These are phyloP conservation scores for Colletotrichum eleusines DNA, from an alignment of 2,329 filamentous ascomycete species.

Conservation along the genomic window DNA sequence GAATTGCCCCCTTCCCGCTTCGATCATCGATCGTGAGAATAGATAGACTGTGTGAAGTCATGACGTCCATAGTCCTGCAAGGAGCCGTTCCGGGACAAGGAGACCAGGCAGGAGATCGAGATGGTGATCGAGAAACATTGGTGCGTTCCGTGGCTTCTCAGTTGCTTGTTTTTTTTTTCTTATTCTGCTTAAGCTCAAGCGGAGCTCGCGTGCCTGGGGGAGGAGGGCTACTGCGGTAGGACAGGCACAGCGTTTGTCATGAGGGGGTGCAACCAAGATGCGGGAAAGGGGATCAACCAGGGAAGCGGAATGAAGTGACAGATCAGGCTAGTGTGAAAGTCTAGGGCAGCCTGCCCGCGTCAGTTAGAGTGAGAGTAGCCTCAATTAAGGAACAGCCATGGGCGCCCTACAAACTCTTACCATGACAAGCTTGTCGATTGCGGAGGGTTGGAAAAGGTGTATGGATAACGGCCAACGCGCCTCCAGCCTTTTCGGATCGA, in stretches of 20 bases:
- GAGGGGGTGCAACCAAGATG: neutral
- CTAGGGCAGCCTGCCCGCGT: neutral
- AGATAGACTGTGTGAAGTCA: conserved; percentile 32
- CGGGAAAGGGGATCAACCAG: neutral
- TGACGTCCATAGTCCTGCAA: conserved; percentile 26
- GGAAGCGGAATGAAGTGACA: neutral
- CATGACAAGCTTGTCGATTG: conserved; percentile 14
- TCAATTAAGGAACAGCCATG: conserved; percentile 18
- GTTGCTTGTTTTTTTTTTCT: conserved; percentile 10
- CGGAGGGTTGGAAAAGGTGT: neutral
- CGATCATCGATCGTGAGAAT: conserved; percentile 17
- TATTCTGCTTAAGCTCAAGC: conserved; percentile 16
- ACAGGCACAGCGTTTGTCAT: neutral
- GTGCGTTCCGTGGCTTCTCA: conserved; percentile 23
- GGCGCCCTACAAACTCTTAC: conserved; percentile 16
- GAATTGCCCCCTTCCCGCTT: neutral
- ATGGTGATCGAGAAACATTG: conserved; percentile 1
- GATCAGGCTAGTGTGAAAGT: neutral
- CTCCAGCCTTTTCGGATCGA: conserved; percentile 16
- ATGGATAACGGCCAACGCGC: neutral
- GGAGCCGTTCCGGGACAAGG: neutral
- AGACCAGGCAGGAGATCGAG: conserved; percentile 22
- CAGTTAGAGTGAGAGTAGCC: conserved; percentile 21
- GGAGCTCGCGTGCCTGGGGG: conserved; percentile 9
- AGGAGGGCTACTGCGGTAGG: neutral